Percentiles rank a stretch among this genome's conserved stretches.
These are phyloP conservation scores for Xylaria sp. DNA, from an alignment of 2,329 filamentous ascomycete genomes.

Conservation along the genomic window DNA sequence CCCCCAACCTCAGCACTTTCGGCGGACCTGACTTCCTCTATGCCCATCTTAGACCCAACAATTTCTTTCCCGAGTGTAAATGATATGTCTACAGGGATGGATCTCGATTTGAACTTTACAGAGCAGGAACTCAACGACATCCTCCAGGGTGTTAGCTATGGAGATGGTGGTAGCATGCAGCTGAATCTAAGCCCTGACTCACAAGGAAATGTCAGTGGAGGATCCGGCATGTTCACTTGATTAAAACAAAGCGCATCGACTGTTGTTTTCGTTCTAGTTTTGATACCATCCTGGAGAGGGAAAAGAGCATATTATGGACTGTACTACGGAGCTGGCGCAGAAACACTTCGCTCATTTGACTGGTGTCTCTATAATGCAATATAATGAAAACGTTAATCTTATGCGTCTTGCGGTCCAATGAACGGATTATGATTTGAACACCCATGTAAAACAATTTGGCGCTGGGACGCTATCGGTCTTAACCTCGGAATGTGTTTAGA, in stretches of 20 bases:
- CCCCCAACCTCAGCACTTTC: constrained; percentile 21
- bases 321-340: background rate
- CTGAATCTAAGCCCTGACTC: background rate
- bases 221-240: constrained; percentile 21
- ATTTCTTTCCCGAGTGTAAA: constrained; percentile 13
- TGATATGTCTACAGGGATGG: constrained; percentile 29
- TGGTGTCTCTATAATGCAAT: background rate
- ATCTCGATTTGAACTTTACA: constrained; percentile 34
- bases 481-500: background rate
- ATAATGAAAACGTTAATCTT: constrained; percentile 15
- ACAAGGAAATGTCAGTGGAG: background rate
- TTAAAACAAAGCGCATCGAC: constrained; percentile 1
- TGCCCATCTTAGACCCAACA: background rate
- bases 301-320: constrained; percentile 7
- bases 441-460: background rate
- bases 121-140: constrained; percentile 41
- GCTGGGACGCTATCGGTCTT: background rate
- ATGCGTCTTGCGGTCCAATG: background rate
- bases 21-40: constrained; percentile 16
- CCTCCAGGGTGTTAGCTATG: constrained; percentile 35
- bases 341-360: constrained; percentile 5
- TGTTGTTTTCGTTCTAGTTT: constrained; percentile 20
- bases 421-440: background rate
- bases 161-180: constrained; percentile 19
- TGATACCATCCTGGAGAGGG: constrained; percentile 35